Conservation (phyloP, 2,329 filamentous ascomycete genomes). For the Aspergillus hortae region DNA sequence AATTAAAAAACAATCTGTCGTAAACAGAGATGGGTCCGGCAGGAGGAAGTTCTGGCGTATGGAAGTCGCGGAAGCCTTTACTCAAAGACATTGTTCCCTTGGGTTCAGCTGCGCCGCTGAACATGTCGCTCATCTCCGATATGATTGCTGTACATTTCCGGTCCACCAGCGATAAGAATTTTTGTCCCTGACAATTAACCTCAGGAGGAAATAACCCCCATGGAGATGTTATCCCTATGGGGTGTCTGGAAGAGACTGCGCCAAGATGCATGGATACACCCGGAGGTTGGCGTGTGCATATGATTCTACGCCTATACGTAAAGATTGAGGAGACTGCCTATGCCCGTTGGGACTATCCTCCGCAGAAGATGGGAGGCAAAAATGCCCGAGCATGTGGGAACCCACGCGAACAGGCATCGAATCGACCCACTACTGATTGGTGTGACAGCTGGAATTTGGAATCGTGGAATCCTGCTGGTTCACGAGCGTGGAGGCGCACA, state of each 20-base stretch:
- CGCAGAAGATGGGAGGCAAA: background rate
- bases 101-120: background rate
- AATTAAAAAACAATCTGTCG: background rate
- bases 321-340: background rate
- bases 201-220: background rate
- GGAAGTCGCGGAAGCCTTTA: background rate
- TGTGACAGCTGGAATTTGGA: background rate
- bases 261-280: background rate
- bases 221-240: no score
- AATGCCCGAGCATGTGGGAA: background rate
- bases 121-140: background rate
- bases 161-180: no score
- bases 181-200: background rate
- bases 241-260: no score
- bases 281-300: background rate
- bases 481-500: background rate
- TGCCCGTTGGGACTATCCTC: background rate
- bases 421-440: background rate
- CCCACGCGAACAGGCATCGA: no score
- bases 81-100: background rate
- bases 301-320: background rate
- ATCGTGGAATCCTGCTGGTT: background rate
- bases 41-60: background rate
- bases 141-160: background rate
- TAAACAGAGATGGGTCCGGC: slow-evolving; percentile 1